Evolutionary conservation across 2,329 filamentous ascomycete genomes (phyloP), one percentile per base, ranked within the genome.

Genomic region (Phoma sp.): DNA sequence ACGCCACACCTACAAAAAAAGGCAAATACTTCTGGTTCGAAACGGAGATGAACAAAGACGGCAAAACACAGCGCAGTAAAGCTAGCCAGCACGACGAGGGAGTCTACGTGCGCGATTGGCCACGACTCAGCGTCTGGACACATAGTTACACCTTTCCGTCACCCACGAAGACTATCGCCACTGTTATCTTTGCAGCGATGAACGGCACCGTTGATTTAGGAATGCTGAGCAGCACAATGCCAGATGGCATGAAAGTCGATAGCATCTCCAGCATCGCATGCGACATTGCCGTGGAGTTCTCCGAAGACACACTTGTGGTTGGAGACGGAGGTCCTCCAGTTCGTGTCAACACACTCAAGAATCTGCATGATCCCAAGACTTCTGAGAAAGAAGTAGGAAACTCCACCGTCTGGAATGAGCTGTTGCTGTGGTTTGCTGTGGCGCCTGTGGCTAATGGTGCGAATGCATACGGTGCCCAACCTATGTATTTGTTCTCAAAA

Each of bases 371-470:
- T 19, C 12, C 22, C 17, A 21, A n/a, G 38, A 17, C 38, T 25
- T 27, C 25, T 27, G 25, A 27, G 25, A 27, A 27, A 27, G 25
- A 27, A 27, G 25, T 9, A 27, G 25, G 25, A 2, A 27, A 9
- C 25, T 27, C 25, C 25, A 27, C 25, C 25, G 25, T 27, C 25
- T 27, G 25, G 21, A 55, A 47, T 15, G 57, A 59, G 24, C 10
- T 59, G 19, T 44, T 39, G 4, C 38, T 55, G 4, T 59, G 57
- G 52, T 51, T 59, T 17, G 44, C 52, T 6, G 57, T 53, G 1
- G 48, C 43, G 5, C 57, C 57, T 10, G 44, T 55, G 9, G 27
- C 53, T 13, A 52, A 49, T 24, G 57, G 57, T 3, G 44, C 39
- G n/a, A 45, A 37, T 22, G 24, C 53, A 1, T 27, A 50, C 7